Conservation (phyloP, 192 early-diverging fungal species). For the Spizellomyces punctatus region DNA sequence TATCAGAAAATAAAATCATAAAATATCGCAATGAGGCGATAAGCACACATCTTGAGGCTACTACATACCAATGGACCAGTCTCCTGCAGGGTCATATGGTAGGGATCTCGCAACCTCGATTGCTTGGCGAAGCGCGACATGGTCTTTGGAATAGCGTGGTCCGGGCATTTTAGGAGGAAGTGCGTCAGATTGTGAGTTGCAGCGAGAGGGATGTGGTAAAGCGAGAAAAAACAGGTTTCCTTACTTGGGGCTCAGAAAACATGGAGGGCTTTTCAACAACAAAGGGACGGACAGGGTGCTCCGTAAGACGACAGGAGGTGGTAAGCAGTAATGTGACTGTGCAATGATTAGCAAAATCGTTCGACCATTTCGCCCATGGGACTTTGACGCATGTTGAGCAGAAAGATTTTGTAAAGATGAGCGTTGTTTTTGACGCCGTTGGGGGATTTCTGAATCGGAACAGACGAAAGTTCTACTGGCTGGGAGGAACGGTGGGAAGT, state of each 20-base stretch:
- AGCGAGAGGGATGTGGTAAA: background rate
- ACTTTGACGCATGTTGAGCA: no score
- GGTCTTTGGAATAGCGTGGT: constrained; percentile 13
- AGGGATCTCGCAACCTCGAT: constrained; percentile 16
- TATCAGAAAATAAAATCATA: background rate
- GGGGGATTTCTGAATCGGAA: constrained; percentile 22
- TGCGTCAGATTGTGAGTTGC: background rate
- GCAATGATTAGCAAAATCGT: no score
- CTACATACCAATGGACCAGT: constrained; percentile 24
- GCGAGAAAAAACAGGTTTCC: background rate
- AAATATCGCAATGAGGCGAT: background rate
- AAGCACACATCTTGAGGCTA: no score
- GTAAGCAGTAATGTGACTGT: no score
- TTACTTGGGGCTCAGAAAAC: no score
- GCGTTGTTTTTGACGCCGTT: constrained; percentile 9
- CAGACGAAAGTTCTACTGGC: constrained; percentile 29
- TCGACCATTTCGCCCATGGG: no score
- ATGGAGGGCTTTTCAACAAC: no score
- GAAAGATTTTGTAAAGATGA: constrained; percentile 3
- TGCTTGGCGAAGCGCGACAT: constrained; percentile 13
- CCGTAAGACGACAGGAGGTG: no score
- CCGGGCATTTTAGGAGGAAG: constrained; percentile 11
- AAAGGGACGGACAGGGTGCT: no score
- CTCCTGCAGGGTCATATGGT: constrained; percentile 20
- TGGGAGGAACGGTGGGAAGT: constrained; percentile 29